phyloP scores from a whole-genome alignment of 2,329 filamentous ascomycete species.

The Chaetomiaceae sp. region DNA sequence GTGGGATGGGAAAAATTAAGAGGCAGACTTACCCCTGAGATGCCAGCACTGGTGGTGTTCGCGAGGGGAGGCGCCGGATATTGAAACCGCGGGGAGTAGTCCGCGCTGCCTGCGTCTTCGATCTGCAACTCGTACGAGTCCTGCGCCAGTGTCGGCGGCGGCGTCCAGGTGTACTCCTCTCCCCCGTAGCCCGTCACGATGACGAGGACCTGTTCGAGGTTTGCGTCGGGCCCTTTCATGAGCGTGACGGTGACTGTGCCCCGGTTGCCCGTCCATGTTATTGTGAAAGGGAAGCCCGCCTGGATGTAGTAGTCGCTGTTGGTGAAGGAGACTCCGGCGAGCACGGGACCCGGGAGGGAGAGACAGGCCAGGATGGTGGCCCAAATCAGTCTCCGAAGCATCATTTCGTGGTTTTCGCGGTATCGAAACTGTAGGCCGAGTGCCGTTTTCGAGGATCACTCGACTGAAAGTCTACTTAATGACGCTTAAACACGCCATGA shows the following conservation, averaged over 20 bases:
- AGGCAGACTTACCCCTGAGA: background rate
- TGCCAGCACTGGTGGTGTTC: background rate
- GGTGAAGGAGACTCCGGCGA: constrained; percentile 9
- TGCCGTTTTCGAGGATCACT: too few relatives aligned
- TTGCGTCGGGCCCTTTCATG: constrained; percentile 10
- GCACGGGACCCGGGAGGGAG: background rate
- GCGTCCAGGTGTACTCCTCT: constrained; percentile 11
- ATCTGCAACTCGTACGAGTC: constrained; percentile 10
- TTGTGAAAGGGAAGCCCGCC: constrained; percentile 2
- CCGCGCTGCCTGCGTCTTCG: constrained; percentile 7
- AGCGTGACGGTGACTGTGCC: constrained; percentile 8
- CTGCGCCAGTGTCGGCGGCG: background rate
- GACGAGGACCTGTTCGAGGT: constrained; percentile 6
- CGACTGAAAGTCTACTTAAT: too few relatives aligned
- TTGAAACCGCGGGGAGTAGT: constrained; percentile 12
- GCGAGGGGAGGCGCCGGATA: background rate
- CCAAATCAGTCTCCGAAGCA: background rate
- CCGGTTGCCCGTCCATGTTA: constrained; percentile 9
- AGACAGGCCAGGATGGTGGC: background rate
- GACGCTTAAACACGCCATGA: too few relatives aligned
- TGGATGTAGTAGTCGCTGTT: constrained; percentile 11
- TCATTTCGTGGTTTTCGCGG: background rate
- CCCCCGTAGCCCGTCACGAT: constrained; percentile 2
- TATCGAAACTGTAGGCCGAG: background rate
- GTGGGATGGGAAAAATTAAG: background rate